Evolutionary conservation across 163 green algal genomes (phyloP).

Genomic region (Scenedesmus sp.): DNA sequence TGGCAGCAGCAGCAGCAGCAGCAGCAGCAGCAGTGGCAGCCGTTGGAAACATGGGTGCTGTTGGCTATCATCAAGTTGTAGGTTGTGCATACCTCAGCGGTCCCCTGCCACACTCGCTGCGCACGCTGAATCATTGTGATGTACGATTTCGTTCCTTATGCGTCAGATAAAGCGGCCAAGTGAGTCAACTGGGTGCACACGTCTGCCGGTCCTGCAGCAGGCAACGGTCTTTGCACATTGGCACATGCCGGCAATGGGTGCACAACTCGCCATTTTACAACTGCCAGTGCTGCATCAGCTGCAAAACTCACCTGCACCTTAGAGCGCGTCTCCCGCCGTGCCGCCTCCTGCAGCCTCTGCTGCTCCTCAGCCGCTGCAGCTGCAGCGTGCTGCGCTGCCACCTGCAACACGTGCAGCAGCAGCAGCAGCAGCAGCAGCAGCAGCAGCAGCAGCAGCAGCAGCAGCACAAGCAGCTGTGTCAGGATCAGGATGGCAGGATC

Average conservation of each 20-base stretch:
- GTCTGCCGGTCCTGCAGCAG: no score
- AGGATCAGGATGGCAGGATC: no score
- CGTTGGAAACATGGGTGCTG: background rate
- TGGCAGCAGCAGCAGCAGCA: slow-evolving; percentile 1
- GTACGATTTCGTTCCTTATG: no score
- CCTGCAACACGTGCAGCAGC: background rate
- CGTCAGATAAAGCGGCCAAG: no score
- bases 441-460: background rate
- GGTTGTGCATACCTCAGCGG: background rate
- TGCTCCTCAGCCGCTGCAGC: slow-evolving; percentile 26
- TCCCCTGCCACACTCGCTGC: no score
- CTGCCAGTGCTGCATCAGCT: background rate
- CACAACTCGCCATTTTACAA: no score
- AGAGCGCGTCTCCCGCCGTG: background rate
- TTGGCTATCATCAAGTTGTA: background rate
- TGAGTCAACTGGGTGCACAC: no score
- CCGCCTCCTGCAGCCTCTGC: slow-evolving; percentile 19
- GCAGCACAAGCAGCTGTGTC: background rate
- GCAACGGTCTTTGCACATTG: no score
- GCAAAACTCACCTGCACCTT: slow-evolving; percentile 19
- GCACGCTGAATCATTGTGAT: no score
- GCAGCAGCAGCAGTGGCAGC: background rate
- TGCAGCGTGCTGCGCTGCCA: slow-evolving; percentile 14
- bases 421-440: background rate
- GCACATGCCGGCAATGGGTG: no score